These are phyloP conservation scores for Cyanophora paradoxa DNA, from an alignment of 78 protist species.

Conservation along the genomic window DNA sequence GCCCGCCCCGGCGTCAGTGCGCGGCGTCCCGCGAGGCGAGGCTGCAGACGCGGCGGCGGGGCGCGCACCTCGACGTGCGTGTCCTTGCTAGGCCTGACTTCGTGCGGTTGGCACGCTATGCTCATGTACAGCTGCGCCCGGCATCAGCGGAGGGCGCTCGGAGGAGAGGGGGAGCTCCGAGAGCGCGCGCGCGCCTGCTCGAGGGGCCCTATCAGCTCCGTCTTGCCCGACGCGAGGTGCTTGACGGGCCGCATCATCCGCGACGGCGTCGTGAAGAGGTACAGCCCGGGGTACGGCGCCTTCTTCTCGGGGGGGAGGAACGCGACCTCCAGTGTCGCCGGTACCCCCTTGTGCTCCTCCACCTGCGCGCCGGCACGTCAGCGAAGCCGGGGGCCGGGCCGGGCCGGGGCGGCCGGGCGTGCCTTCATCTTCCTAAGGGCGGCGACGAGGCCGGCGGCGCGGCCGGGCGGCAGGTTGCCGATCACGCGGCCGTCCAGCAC, in stretches of 20 bases:
- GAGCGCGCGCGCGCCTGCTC: constrained; percentile 72
- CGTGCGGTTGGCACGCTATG: no score
- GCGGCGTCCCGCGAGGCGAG: no score
- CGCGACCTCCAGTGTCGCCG: constrained; percentile 18
- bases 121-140: background rate
- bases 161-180: background rate
- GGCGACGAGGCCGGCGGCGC: background rate
- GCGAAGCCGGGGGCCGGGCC: background rate
- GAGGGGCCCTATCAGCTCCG: constrained; percentile 81
- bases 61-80: no score
- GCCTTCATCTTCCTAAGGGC: background rate
- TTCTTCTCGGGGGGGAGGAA: background rate
- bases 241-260: constrained; percentile 89
- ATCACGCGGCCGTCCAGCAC: constrained; percentile 25
- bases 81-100: background rate
- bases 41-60: no score
- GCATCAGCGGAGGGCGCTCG: background rate
- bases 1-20: no score
- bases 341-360: background rate
- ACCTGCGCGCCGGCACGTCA: background rate
- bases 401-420: background rate
- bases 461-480: background rate
- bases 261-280: constrained; percentile 57
- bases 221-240: constrained; percentile 29
- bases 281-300: constrained; percentile 57